Base-by-base conservation (phyloP, 2,329 filamentous ascomycete species). In the Colletotrichum noveboracense region DNA sequence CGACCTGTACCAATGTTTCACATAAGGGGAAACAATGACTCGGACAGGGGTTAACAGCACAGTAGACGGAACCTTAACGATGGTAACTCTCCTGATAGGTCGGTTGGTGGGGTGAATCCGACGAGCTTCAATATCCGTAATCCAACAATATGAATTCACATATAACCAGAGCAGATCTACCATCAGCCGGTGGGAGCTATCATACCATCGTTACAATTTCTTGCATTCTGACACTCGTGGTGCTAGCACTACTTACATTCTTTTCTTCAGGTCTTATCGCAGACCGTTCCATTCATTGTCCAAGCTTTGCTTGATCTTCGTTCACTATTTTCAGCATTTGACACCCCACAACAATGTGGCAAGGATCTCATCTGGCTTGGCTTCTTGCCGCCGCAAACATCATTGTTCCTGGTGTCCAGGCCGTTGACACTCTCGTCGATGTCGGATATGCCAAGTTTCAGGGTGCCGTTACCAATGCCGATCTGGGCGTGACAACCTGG, bases 391-490 rank as follows among this genome's bases (percentile, higher is more conserved):
- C 60, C 3, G 43, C 66, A n/a, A 61, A 14, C 18, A 28, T 77
- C 14, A 12, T 76, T 5, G 61, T 36, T 2, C 52, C 69, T 3
- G 32, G 58, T 13, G 76, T 52, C 14, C 71, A 28, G 70, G 81
- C 80, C 38, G 81, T 82, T 26, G 67, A 76, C 56, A 77, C 82
- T 18, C 72, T 86, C 5, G 91, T 95, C 16, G 87, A 94, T 76
- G 86, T 96, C 26, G 89, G 88, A 5, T 96, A 96, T 81, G 89
- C 92, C 34, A 89, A 87, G 30, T 95, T 96, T 80, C 83, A 87
- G 66, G 94, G 94, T 16, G 65, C 69, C 30, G 76, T 75, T 0
- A 71, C 74, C 4, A 61, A 73, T 10, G 83, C 85, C 6, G 80
- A 86, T 2, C 85, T 89, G 2, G 93, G 92, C 2, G 85, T 95